These are phyloP conservation scores for Prunus mira DNA, from an alignment of 306 rosid species.

Conservation along the genomic window DNA sequence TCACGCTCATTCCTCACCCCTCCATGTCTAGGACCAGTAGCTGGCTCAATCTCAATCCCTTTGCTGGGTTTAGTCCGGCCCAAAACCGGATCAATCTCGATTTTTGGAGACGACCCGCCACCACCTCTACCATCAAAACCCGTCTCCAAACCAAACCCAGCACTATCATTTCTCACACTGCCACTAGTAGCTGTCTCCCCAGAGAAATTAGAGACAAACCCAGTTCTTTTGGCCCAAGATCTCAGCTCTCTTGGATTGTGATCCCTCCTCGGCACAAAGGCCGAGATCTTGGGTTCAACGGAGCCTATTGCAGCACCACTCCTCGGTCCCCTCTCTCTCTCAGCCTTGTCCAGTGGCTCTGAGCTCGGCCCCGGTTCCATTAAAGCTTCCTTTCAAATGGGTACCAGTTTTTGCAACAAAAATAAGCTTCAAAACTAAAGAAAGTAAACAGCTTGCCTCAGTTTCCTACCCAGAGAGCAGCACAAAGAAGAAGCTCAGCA, in stretches of 20 bases:
- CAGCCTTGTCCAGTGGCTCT: slow-evolving; percentile 20
- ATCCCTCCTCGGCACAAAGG: slow-evolving; percentile 62
- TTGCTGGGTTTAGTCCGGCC: slow-evolving; percentile 52
- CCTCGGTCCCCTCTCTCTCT: slow-evolving; percentile 22
- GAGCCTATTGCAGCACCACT: slow-evolving; percentile 30
- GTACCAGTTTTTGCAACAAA: slow-evolving; percentile 11
- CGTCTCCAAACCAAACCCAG: slow-evolving; percentile 49
- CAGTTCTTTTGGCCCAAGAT: slow-evolving; percentile 90
- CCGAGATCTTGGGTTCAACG: slow-evolving; percentile 42
- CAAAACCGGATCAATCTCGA: slow-evolving; percentile 78
- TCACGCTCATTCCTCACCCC: slow-evolving; percentile 35
- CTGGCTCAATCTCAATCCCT: slow-evolving; percentile 60
- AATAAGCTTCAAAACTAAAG: slow-evolving; percentile 12
- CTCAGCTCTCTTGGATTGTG: slow-evolving; percentile 73
- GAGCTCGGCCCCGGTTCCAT: slow-evolving; percentile 60
- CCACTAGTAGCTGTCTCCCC: slow-evolving; percentile 58
- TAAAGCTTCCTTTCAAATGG: slow-evolving; percentile 23
- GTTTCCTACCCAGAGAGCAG: neutral
- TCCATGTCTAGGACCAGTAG: slow-evolving; percentile 35
- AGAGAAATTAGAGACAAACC: slow-evolving; percentile 78
- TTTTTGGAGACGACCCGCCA: slow-evolving; percentile 71
- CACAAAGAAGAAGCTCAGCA: neutral
- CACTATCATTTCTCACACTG: slow-evolving; percentile 48
- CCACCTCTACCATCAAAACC: slow-evolving; percentile 38
- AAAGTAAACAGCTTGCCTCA: slow-evolving; percentile 4